A percentile compares a stretch with the other conserved stretches of the same genome.
Conservation (phyloP, 2,329 filamentous ascomycete species). For the Ophiocordyceps unilateralis region DNA sequence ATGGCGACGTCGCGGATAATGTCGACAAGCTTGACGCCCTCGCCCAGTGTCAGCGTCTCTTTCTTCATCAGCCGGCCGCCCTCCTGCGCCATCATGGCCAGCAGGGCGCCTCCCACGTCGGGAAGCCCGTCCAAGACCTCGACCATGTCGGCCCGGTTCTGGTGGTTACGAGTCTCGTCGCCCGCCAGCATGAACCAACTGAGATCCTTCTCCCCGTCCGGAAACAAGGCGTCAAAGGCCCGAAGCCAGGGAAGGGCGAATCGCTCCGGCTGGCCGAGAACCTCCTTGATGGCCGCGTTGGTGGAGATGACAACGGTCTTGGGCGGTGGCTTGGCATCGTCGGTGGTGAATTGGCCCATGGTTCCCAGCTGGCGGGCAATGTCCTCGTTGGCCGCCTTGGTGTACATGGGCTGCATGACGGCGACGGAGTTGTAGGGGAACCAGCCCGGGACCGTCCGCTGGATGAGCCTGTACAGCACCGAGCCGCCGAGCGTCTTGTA, state of each 20-base stretch:
- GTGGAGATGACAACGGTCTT: conserved; percentile 11
- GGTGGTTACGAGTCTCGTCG: conserved; percentile 13
- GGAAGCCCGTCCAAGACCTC: conserved; percentile 18
- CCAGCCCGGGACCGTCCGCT: conserved; percentile 25
- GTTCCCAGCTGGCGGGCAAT: conserved; percentile 22
- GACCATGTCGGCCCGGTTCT: conserved; percentile 12
- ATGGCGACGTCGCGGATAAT: conserved; percentile 37
- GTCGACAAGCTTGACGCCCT: conserved; percentile 22
- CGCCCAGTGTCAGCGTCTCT: conserved; percentile 17
- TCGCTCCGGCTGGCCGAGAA: conserved; percentile 13
- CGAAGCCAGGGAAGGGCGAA: conserved; percentile 18
- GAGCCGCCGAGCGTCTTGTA: conserved; percentile 22
- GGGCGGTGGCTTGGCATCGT: conserved; percentile 17
- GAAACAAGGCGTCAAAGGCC: conserved; percentile 14
- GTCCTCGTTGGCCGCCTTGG: conserved; percentile 19
- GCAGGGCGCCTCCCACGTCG: conserved; percentile 12
- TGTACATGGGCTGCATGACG: conserved; percentile 29
- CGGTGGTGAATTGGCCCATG: conserved; percentile 14
- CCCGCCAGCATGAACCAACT: conserved; percentile 22
- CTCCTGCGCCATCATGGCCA: conserved; percentile 14
- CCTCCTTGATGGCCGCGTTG: conserved; percentile 12
- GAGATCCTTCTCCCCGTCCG: conserved; percentile 13
- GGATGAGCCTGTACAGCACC: conserved; percentile 27
- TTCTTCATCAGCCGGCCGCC: conserved; percentile 22
- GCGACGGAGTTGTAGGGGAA: conserved; percentile 24